These are phyloP conservation scores for Striga hermonthica DNA, from an alignment of 305 asterid genomes.

Conservation along the genomic window DNA sequence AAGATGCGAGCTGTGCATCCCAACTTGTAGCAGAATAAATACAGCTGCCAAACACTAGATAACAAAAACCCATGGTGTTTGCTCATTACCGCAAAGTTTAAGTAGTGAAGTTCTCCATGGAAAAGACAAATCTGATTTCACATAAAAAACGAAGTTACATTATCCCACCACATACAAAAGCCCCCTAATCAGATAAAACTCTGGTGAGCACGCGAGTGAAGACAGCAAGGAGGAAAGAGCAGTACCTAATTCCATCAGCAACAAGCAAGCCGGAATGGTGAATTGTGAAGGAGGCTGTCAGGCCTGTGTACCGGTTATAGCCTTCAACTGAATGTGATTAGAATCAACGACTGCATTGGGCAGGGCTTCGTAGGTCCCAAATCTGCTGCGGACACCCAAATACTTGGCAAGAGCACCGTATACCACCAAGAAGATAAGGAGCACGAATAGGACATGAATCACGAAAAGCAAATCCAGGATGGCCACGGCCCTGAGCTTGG, in stretches of 20 bases:
- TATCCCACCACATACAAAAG: slow-evolving; percentile 21
- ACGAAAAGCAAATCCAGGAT: slow-evolving; percentile 75
- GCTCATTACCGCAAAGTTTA: neutral
- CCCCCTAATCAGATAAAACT: slow-evolving; percentile 25
- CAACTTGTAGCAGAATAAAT: neutral
- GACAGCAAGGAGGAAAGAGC: slow-evolving; percentile 2
- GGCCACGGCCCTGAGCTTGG: slow-evolving; percentile 86
- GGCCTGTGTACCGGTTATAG: slow-evolving; percentile 89
- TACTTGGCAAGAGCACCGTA: slow-evolving; percentile 59
- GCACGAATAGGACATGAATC: slow-evolving; percentile 60
- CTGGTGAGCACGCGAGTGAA: slow-evolving; percentile 2
- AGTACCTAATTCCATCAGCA: slow-evolving; percentile 27
- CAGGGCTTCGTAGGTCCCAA: slow-evolving; percentile 77
- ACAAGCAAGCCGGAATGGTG: neutral
- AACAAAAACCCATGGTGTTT: neutral
- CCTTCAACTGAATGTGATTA: slow-evolving; percentile 85
- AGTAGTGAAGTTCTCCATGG: slow-evolving; percentile 15
- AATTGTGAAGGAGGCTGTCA: slow-evolving; percentile 27
- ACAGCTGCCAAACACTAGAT: neutral
- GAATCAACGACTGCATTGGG: slow-evolving; percentile 55
- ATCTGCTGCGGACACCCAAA: slow-evolving; percentile 56
- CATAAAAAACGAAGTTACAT: slow-evolving; percentile 18
- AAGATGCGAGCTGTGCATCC: neutral
- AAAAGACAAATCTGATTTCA: slow-evolving; percentile 19
- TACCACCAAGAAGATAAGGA: slow-evolving; percentile 50